Evolutionary conservation across 2,329 filamentous ascomycete species (phyloP), one percentile per base, ranked within the genome.

Genomic region (Pseudogymnoascus sp.): DNA sequence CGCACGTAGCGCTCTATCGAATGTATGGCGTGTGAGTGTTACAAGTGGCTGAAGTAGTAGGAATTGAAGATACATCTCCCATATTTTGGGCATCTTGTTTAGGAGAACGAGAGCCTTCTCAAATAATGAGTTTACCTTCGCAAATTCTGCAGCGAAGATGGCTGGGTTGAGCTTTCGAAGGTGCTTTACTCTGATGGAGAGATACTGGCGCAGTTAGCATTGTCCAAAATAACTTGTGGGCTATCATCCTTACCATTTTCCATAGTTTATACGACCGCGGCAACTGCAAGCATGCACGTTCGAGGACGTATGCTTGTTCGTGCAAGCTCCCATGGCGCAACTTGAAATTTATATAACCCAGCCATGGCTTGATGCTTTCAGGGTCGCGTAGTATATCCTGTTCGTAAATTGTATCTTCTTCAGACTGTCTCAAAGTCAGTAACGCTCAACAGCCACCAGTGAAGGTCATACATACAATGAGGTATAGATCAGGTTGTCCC

Each of bases 61-160:
- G 72, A 99, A 97, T 58, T 83, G 83, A 65, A 99, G 85, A 73
- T 97, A 99, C 86, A 97, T 90, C 74, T 97, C 92, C 95, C 94
- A 99, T 72, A 99, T 94, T 67, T 86, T 85, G 25, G 95, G 94
- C 94, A 99, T 99, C 78, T 99, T 99, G 78, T 99, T 97, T 65
- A 99, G 83, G 40, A 99, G 81, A 63, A 97, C 90, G 60, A 99
- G 79, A 3, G 94, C 92, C 68, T 90, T 85, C 77, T 99, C 94
- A 73, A 96, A 99, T 40, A 97, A 84, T 61, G 90, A 83, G 74
- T 99, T 99, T 73, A 97, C 92, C 76, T 97, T 99, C 72, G 87
- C 83, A 76, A 88, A 97, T 72, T 99, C 92, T 63, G 83, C 78
- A 60, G 85, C 85, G 73, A 89, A 91, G 62, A 87, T 82, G 62